Evolutionary conservation across 805 yeast genomes (phyloP).

Genomic region (Candida xiaguanensis): DNA sequence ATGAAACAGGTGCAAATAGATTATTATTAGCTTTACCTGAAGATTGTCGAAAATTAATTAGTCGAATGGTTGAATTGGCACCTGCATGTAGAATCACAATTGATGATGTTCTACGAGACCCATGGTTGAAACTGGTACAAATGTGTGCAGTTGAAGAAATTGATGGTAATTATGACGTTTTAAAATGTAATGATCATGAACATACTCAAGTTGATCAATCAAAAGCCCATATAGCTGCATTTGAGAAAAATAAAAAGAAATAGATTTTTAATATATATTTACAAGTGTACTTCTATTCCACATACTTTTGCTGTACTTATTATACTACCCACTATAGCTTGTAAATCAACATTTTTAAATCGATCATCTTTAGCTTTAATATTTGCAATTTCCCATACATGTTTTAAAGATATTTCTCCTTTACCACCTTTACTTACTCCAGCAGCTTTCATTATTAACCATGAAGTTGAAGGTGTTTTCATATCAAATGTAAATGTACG

Average conservation of each 20-base stretch:
- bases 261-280: conserved; percentile 15
- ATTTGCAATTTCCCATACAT: conserved; percentile 91
- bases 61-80: conserved; percentile 77
- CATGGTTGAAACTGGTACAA: conserved; percentile 60
- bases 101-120: conserved; percentile 71
- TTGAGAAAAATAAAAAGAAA: conserved; percentile 76
- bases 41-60: conserved; percentile 62
- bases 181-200: conserved; percentile 56
- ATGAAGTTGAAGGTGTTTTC: conserved; percentile 90
- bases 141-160: conserved; percentile 63
- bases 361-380: conserved; percentile 83
- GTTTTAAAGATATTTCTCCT: conserved; percentile 76
- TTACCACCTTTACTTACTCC: conserved; percentile 74
- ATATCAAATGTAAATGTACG: conserved; percentile 81
- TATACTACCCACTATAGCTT: conserved; percentile 76
- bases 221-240: conserved; percentile 92
- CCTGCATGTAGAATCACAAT: conserved; percentile 83
- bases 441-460: conserved; percentile 78
- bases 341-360: conserved; percentile 66
- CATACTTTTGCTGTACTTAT: conserved; percentile 85
- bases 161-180: conserved; percentile 33
- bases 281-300: conserved; percentile 71
- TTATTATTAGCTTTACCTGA: conserved; percentile 66
- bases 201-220: conserved; percentile 90
- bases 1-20: conserved; percentile 68